A percentile compares a stretch with the other conserved stretches of the same genome.
Conservation (phyloP, 2,329 filamentous ascomycete genomes). For the Huntiella bhutanensis region DNA sequence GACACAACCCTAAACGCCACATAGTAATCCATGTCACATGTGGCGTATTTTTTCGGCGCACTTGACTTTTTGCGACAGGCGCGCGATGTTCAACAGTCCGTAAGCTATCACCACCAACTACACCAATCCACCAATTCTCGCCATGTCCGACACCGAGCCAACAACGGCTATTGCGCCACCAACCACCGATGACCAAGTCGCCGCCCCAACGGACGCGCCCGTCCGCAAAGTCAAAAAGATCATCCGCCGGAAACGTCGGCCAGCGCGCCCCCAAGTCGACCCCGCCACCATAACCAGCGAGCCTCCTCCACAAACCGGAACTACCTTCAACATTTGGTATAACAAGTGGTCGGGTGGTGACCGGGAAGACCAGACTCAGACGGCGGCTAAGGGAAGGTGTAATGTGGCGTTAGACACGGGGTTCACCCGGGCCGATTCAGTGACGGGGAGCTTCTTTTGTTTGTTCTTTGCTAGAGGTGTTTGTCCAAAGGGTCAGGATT, state of each 20-base stretch:
- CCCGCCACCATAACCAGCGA: constrained; percentile 65
- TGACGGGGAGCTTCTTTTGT: constrained; percentile 76
- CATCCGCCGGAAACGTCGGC: constrained; percentile 79
- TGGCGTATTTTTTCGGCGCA: no score
- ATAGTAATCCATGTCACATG: no score
- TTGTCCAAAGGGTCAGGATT: constrained; percentile 77
- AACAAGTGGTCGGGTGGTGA: constrained; percentile 97
- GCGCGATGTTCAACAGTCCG: no score
- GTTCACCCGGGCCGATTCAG: constrained; percentile 59
- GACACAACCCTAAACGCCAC: no score
- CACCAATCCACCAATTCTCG: not conserved
- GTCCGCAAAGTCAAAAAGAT: constrained; percentile 56
- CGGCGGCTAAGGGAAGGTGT: constrained; percentile 67
- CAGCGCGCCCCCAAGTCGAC: constrained; percentile 81
- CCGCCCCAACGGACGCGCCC: constrained; percentile 16
- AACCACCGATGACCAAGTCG: not conserved
- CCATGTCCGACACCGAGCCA: constrained; percentile 3
- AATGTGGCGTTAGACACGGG: constrained; percentile 64
- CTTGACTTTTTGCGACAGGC: no score
- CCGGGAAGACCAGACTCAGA: constrained; percentile 76
- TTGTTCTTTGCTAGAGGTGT: constrained; percentile 72
- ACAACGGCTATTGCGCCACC: not conserved
- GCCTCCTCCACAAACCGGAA: constrained; percentile 78
- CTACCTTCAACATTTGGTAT: constrained; percentile 97
- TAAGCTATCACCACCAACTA: constrained; percentile 9